Evolutionary conservation across 805 yeast genomes (phyloP).

Genomic region (Scheffersomyces amazonensis): DNA sequence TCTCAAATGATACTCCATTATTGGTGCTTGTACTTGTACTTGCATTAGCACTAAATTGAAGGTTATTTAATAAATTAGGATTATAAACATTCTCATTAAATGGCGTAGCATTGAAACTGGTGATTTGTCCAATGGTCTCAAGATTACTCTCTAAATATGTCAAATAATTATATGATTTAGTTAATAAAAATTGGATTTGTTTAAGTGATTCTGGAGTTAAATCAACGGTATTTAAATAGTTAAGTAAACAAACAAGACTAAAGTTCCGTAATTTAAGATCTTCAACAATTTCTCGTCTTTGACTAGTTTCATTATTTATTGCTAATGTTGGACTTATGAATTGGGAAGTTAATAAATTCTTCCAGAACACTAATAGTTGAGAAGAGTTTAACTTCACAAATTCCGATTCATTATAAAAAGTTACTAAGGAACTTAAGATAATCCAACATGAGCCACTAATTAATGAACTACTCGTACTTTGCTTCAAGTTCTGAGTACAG

Average conservation of each 20-base stretch:
- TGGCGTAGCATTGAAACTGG: conserved; percentile 23
- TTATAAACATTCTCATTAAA: conserved; percentile 31
- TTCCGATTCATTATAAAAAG: conserved; percentile 39
- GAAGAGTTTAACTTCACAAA: conserved; percentile 43
- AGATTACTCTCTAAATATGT: conserved; percentile 37
- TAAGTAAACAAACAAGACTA: conserved; percentile 37
- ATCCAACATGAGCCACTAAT: conserved; percentile 40
- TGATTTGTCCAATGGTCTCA: conserved; percentile 28
- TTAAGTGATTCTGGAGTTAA: conserved; percentile 38
- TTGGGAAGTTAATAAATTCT: conserved; percentile 41
- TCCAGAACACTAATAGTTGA: conserved; percentile 44
- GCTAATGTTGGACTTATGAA: conserved; percentile 22
- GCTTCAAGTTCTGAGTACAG: conserved; percentile 44
- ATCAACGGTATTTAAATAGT: conserved; percentile 35
- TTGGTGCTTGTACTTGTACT: too few relatives aligned
- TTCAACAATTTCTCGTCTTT: conserved; percentile 26
- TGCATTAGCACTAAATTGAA: conserved; percentile 20
- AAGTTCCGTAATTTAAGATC: conserved; percentile 36
- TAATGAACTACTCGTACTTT: conserved; percentile 20
- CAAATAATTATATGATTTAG: conserved; percentile 39
- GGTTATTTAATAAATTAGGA: conserved; percentile 24
- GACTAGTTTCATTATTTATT: conserved; percentile 12
- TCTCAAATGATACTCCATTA: conserved; percentile 14
- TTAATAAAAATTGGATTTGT: conserved; percentile 38
- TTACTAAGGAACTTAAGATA: conserved; percentile 37